Conservation (phyloP, 2,329 filamentous ascomycete species). For the Colletotrichum sp. region DNA sequence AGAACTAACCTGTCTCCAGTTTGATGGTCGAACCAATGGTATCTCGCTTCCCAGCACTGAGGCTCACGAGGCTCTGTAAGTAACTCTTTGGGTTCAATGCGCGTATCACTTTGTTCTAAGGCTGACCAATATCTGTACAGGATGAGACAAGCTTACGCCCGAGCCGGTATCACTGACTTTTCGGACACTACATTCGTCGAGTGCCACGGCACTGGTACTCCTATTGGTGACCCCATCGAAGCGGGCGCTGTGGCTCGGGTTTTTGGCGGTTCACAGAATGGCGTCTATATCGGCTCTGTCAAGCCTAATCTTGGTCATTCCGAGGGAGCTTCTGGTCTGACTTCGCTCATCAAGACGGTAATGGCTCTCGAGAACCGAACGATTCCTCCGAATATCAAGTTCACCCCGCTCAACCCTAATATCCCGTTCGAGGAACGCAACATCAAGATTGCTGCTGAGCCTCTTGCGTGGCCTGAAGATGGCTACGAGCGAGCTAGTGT, state of each 20-base stretch:
- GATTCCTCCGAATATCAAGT: constrained; percentile 18
- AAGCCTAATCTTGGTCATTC: constrained; percentile 44
- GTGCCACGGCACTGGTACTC: constrained; percentile 33
- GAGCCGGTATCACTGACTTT: background rate
- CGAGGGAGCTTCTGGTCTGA: constrained; percentile 37
- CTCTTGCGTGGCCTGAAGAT: constrained; percentile 27
- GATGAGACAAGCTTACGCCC: background rate
- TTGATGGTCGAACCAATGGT: constrained; percentile 38
- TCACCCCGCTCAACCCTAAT: constrained; percentile 3
- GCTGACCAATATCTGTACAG: background rate
- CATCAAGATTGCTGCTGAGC: constrained; percentile 28
- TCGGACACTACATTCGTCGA: constrained; percentile 15
- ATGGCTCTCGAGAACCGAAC: constrained; percentile 22
- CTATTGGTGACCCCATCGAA: constrained; percentile 52
- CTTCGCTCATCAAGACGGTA: constrained; percentile 34
- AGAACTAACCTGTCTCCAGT: background rate
- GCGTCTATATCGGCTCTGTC: constrained; percentile 29
- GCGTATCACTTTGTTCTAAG: background rate
- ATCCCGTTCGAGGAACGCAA: constrained; percentile 19
- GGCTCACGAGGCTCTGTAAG: constrained; percentile 36
- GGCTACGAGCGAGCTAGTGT: constrained; percentile 32
- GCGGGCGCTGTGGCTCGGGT: constrained; percentile 32
- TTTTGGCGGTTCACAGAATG: constrained; percentile 25
- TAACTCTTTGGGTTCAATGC: constrained; percentile 11
- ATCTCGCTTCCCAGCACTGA: constrained; percentile 42